Conservation (phyloP, 257 asterid genomes). For the Anisodus tanguticus region DNA sequence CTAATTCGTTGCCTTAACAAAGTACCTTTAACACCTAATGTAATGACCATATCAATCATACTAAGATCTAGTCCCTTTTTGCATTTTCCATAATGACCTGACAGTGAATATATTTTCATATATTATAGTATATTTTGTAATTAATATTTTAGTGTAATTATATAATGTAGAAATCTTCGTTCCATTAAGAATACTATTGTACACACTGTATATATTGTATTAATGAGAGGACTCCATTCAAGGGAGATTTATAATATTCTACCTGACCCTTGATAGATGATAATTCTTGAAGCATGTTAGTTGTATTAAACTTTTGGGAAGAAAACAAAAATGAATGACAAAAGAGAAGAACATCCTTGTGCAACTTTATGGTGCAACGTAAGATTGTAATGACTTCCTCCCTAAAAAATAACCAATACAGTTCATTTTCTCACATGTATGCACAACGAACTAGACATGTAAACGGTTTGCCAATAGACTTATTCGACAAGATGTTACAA, state of each 20-base stretch:
- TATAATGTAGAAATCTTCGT: neutral
- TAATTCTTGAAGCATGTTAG: constrained; percentile 22
- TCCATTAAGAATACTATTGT: neutral
- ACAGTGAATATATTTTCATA: too few species aligned
- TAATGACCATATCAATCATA: neutral
- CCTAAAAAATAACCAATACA: constrained; percentile 31
- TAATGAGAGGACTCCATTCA: too few species aligned
- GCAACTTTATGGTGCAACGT: constrained; percentile 36
- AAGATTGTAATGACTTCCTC: constrained; percentile 42
- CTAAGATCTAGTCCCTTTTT: neutral
- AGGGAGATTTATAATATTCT: too few species aligned
- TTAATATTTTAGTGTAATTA: neutral
- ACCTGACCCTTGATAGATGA: constrained; percentile 26
- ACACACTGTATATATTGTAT: neutral
- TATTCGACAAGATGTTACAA: constrained; percentile 24
- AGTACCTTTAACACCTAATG: neutral
- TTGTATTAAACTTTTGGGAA: constrained; percentile 18
- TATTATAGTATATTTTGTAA: too few species aligned
- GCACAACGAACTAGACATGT: constrained; percentile 24
- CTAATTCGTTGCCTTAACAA: neutral
- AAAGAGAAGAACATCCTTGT: constrained; percentile 38
- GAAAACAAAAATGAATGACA: constrained; percentile 34
- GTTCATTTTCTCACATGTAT: constrained; percentile 27
- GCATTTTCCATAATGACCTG: too few species aligned
- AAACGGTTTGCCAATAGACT: constrained; percentile 14